These are phyloP conservation scores for Fistulifera pelliculosa DNA, from an alignment of 108 stramenopile species.

Conservation along the genomic window DNA sequence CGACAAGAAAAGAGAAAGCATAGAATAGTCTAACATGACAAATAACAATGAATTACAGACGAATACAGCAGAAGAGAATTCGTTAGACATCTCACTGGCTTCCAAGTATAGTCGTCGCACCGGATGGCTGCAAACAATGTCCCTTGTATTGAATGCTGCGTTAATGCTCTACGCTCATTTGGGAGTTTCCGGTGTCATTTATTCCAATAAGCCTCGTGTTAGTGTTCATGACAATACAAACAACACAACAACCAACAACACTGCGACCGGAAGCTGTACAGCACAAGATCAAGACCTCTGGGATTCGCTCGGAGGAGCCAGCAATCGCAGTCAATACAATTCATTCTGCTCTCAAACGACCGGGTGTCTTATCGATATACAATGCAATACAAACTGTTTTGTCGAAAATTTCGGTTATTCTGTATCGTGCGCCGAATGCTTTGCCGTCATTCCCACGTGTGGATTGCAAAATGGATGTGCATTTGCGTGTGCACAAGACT, in stretches of 20 bases:
- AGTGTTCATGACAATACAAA: constrained; percentile 4
- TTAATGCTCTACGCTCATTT: constrained; percentile 39
- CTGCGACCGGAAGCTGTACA: constrained; percentile 1
- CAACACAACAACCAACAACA: not conserved
- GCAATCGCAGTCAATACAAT: constrained; percentile 2
- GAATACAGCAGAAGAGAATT: too few relatives aligned
- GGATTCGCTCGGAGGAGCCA: constrained; percentile 3
- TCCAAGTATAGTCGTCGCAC: constrained; percentile 21
- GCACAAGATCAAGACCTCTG: constrained; percentile 18
- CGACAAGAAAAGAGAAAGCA: too few relatives aligned
- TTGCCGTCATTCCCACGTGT: constrained; percentile 16
- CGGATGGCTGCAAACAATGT: constrained; percentile 23
- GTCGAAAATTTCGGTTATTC: constrained; percentile 16
- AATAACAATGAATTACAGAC: too few relatives aligned
- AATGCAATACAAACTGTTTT: constrained; percentile 16
- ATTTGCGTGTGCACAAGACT: constrained; percentile 18
- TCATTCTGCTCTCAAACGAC: constrained; percentile 19
- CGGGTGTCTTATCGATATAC: constrained; percentile 5
- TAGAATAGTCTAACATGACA: too few relatives aligned
- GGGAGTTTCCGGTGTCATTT: constrained; percentile 28
- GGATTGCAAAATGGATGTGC: constrained; percentile 15
- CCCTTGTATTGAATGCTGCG: constrained; percentile 24
- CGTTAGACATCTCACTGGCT: not conserved
- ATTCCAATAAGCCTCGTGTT: constrained; percentile 16
- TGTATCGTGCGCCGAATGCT: constrained; percentile 13